Conservation (phyloP, 2,329 filamentous ascomycete genomes). For the Pseudogymnoascus sp. region DNA sequence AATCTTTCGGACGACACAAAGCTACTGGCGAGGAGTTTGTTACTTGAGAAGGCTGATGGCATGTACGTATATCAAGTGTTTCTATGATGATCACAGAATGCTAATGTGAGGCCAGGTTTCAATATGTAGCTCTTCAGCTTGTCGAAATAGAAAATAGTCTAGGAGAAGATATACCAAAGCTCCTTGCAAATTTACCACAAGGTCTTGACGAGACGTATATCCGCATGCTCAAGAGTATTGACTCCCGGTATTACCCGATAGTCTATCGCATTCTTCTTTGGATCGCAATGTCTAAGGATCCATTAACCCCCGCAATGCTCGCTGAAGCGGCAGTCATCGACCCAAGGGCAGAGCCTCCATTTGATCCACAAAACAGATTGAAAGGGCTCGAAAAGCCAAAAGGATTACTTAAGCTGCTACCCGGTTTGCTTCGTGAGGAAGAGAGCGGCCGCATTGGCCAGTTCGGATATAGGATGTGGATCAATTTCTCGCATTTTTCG, state of each 20-base stretch:
- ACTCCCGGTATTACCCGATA: not conserved
- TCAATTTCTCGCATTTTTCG: not conserved
- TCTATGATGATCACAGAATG: not conserved
- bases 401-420: not conserved
- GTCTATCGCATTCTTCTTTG: not conserved
- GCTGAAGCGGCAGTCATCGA: not conserved
- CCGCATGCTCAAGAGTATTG: not conserved
- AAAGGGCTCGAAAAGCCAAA: not conserved
- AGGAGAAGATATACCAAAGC: not conserved
- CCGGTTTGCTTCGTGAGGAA: not conserved
- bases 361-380: not conserved
- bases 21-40: not conserved
- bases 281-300: not conserved
- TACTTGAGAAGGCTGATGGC: conserved; percentile 11
- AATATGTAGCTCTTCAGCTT: not conserved
- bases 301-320: not conserved
- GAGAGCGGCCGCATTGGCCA: not conserved
- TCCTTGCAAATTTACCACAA: not conserved
- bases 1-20: not conserved
- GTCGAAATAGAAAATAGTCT: not conserved
- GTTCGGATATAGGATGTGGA: not conserved
- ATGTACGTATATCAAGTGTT: conserved; percentile 4
- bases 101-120: not conserved
- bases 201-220: not conserved
- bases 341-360: not conserved